Evolutionary conservation across 2,329 filamentous ascomycete species (phyloP).

Genomic region (Fusarium euwallaceae): DNA sequence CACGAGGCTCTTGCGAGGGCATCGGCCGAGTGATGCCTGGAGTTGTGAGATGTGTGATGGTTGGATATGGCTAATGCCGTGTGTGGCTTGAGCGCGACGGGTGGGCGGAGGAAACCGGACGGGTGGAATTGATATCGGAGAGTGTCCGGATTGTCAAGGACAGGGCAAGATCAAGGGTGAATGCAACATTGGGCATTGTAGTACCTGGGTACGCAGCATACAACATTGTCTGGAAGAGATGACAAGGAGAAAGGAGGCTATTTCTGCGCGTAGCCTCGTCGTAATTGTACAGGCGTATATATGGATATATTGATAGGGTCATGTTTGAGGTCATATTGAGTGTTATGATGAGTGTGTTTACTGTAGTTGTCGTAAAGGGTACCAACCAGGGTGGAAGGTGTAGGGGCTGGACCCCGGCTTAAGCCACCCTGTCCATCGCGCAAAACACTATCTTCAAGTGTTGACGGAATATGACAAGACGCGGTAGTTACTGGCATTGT

Average conservation of each 20-base stretch:
- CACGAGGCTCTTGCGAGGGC: constrained; percentile 90
- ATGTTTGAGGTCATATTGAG: not conserved
- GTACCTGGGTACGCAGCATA: not conserved
- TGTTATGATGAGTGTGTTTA: not conserved
- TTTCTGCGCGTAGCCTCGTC: constrained; percentile 15
- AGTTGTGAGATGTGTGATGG: constrained; percentile 12
- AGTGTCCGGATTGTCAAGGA: constrained; percentile 6
- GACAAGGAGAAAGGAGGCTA: constrained; percentile 8
- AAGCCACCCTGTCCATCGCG: not conserved
- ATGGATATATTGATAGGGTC: constrained; percentile 2
- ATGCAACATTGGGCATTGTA: constrained; percentile 8
- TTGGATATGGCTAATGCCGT: constrained; percentile 25
- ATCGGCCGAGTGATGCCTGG: constrained; percentile 68
- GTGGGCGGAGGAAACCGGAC: not conserved
- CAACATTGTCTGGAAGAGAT: constrained; percentile 5
- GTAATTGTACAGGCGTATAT: constrained; percentile 33
- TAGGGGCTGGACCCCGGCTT: not conserved
- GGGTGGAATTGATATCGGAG: constrained; percentile 2
- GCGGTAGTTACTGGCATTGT: not conserved
- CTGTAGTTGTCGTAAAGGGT: not conserved
- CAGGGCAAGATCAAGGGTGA: constrained; percentile 12
- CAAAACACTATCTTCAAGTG: not conserved
- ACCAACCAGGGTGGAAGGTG: not conserved
- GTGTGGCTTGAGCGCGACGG: constrained; percentile 17
- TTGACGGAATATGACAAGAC: not conserved